Percentiles rank a stretch among this genome's conserved stretches.
These are phyloP conservation scores for Salix exigua DNA, from an alignment of 345 rosid genomes.

Conservation along the genomic window DNA sequence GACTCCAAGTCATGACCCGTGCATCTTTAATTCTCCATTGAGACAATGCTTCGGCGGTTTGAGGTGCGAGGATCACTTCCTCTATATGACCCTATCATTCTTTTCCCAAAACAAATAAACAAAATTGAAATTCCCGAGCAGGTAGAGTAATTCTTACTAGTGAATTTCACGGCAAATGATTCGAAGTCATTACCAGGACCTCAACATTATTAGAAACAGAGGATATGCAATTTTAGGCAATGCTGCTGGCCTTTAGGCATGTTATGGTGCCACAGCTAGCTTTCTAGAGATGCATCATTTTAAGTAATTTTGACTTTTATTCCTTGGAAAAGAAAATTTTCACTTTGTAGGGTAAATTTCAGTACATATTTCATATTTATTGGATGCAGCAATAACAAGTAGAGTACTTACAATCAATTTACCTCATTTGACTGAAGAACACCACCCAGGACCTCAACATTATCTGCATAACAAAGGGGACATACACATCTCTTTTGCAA, in stretches of 20 bases:
- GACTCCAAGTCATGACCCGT: too few relatives aligned
- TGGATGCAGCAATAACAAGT: slow-evolving; percentile 1
- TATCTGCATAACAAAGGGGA: slow-evolving; percentile 51
- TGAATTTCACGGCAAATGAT: too few relatives aligned
- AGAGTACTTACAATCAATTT: slow-evolving; percentile 33
- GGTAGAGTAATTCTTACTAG: too few relatives aligned
- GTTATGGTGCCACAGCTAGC: slow-evolving; percentile 7
- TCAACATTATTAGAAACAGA: too few relatives aligned
- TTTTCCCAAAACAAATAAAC: too few relatives aligned
- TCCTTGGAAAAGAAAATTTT: not conserved
- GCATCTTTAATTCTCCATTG: too few relatives aligned
- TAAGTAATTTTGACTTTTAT: not conserved
- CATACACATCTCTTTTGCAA: slow-evolving; percentile 59
- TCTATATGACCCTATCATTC: too few relatives aligned
- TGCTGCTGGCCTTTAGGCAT: slow-evolving; percentile 13
- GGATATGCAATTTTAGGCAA: not conserved
- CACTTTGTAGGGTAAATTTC: not conserved
- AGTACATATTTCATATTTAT: not conserved
- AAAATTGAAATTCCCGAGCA: too few relatives aligned
- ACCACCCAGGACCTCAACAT: slow-evolving; percentile 45
- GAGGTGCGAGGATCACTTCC: too few relatives aligned
- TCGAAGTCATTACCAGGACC: too few relatives aligned
- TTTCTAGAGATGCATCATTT: slow-evolving; percentile 5
- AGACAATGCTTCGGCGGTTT: too few relatives aligned
- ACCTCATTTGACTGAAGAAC: slow-evolving; percentile 44